These are phyloP conservation scores for Penicillium alfredii DNA, from an alignment of 495 filamentous ascomycete genomes.

Conservation along the genomic window DNA sequence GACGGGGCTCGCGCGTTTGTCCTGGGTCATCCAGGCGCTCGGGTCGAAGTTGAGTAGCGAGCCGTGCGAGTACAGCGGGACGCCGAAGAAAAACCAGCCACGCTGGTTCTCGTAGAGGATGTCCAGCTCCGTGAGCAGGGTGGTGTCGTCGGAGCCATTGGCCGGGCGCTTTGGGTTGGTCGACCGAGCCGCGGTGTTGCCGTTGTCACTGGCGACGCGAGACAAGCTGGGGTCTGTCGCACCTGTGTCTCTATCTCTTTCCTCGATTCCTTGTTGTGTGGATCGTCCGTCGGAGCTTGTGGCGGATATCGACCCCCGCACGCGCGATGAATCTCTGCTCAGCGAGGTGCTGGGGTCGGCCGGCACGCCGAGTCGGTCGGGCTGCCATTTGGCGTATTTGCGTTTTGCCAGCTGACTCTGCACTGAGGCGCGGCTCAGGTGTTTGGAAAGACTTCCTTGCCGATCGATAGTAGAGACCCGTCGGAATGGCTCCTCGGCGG, in stretches of 20 bases:
- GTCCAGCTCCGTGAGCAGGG: conserved; percentile 56
- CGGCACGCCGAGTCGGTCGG: conserved; percentile 36
- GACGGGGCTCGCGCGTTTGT: conserved; percentile 67
- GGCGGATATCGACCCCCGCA: conserved; percentile 15
- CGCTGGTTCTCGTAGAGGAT: conserved; percentile 93
- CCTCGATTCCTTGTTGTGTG: conserved; percentile 10
- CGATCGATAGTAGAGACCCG: conserved; percentile 16
- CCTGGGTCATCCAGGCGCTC: conserved; percentile 73
- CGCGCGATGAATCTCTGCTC: conserved; percentile 21
- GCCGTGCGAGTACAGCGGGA: conserved; percentile 77
- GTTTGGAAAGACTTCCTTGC: conserved; percentile 21
- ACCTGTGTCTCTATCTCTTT: no score
- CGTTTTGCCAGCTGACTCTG: conserved; percentile 45
- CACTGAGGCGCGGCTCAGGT: conserved; percentile 35
- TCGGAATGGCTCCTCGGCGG: conserved; percentile 14
- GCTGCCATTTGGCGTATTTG: conserved; percentile 61
- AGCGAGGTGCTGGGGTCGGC: conserved; percentile 15
- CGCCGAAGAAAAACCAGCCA: conserved; percentile 79
- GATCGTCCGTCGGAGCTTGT: conserved; percentile 16
- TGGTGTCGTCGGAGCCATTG: conserved; percentile 1
- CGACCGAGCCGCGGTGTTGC: no score
- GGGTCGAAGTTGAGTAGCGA: conserved; percentile 87
- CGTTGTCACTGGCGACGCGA: conserved; percentile 11
- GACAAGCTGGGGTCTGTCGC: no score
- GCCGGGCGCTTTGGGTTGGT: no score